Evolutionary conservation across 2,329 filamentous ascomycete species (phyloP).

Genomic region (Ophiocordyceps australis): DNA sequence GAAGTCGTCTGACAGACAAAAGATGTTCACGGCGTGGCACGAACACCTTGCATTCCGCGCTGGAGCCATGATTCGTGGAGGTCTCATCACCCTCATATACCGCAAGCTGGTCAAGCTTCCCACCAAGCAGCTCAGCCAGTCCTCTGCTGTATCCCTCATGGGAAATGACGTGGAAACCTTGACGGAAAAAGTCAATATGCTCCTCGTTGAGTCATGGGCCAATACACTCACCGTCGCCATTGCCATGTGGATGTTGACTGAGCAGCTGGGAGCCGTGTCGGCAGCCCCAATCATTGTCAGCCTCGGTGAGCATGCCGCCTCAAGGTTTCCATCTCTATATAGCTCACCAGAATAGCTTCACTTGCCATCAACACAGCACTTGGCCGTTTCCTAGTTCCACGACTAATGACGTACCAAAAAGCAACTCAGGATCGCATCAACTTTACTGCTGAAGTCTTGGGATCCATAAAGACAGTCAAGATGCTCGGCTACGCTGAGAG

Average conservation of each 20-base stretch:
- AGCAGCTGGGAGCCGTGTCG: slow-evolving; percentile 14
- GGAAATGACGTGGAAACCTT: slow-evolving; percentile 13
- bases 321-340: rapidly evolving
- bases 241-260: slow-evolving; percentile 11
- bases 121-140: slow-evolving; percentile 8
- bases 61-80: slow-evolving; percentile 11
- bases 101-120: slow-evolving; percentile 11
- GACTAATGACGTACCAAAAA: slow-evolving; percentile 12
- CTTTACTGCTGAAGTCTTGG: slow-evolving; percentile 12
- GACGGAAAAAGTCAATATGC: slow-evolving; percentile 7
- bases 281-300: slow-evolving; percentile 13
- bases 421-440: slow-evolving; percentile 14
- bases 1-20: background rate
- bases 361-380: slow-evolving; percentile 6
- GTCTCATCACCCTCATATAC: slow-evolving; percentile 12
- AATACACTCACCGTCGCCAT: slow-evolving; percentile 12
- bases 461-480: slow-evolving; percentile 14
- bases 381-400: slow-evolving; percentile 9
- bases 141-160: slow-evolving; percentile 12
- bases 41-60: slow-evolving; percentile 12
- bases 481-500: slow-evolving; percentile 13
- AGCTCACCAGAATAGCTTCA: slow-evolving; percentile 5
- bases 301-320: slow-evolving; percentile 8
- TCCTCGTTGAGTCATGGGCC: slow-evolving; percentile 13
- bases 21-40: slow-evolving; percentile 8